Evolutionary conservation across 1,284 basidiomycete species (phyloP).

Genomic region (Lentinus polychrous): DNA sequence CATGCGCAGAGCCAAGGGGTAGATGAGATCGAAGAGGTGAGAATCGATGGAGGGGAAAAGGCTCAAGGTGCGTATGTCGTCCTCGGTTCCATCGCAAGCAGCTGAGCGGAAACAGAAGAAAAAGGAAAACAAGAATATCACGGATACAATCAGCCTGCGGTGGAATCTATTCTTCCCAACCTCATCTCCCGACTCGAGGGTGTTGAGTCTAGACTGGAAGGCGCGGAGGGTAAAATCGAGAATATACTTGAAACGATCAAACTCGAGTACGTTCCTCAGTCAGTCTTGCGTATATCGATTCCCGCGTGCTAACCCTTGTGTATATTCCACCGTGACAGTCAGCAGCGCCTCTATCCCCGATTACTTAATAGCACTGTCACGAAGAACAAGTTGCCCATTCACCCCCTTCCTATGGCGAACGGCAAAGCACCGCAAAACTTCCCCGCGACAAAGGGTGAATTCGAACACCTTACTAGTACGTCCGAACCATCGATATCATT

Average conservation of each 20-base stretch:
- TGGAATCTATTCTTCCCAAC: not conserved
- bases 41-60: not conserved
- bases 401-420: conserved; percentile 24
- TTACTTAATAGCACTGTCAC: conserved; percentile 28
- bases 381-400: conserved; percentile 26
- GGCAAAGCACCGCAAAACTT: conserved; percentile 30
- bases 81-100: conserved; percentile 1
- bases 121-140: conserved; percentile 10
- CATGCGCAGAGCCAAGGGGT: not conserved
- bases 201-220: conserved; percentile 19
- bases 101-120: conserved; percentile 11
- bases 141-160: conserved; percentile 9
- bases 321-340: conserved; percentile 18
- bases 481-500: not conserved
- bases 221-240: conserved; percentile 27
- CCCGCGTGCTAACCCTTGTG: not conserved
- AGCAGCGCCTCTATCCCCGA: conserved; percentile 30
- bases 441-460: conserved; percentile 34
- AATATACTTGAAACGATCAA: conserved; percentile 24
- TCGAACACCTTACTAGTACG: conserved; percentile 32
- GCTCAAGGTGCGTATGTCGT: not conserved
- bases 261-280: conserved; percentile 26
- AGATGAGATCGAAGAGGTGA: not conserved
- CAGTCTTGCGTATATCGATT: not conserved
- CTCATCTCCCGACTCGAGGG: conserved; percentile 6